Evolutionary conservation across 176 grass and related monocot genomes (phyloP), one percentile per base, ranked within the genome.

Genomic region (Zoysia pacifica): DNA sequence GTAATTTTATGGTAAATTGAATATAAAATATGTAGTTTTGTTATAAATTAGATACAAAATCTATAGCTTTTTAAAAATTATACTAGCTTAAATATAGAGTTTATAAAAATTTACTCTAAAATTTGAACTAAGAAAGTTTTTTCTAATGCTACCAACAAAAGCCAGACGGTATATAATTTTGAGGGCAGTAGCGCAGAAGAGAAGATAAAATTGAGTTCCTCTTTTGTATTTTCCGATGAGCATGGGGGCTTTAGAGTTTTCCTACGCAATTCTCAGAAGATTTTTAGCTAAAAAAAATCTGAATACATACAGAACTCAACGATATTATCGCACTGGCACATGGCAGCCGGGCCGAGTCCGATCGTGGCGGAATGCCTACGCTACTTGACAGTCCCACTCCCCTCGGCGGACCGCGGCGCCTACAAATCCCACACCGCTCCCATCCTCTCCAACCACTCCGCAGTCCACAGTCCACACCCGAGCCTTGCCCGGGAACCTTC

Each of bases 401-500:
- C 28, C 28, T 28, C 28, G 28, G 28, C 28, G 28, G 60, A 1
- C 35, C 28, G 35, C 61, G 4, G 47, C 75, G 47, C 46, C 35
- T 65, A 78, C 36, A 78, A 28, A 28, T 28, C 75, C 45, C 36
- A 0, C 28, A 4, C 18, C 73, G 18, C 54, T 48, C 59, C 59
- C 65, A 58, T 1, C 39, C 39, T 43, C 28, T 28, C 51, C 65
- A 80, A 60, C 52, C 6, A 63, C 50, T 48, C 48, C 65, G 11
- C 38, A 20, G 76, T 52, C 56, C 16, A 1, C 55, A 39, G 3
- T 62, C 59, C 59, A 62, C 48, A 4, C 11, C 51, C 47, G 1
- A 2, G 12, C 48, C 5, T 28, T 48, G 70, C 35, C 4, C 1
- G n/a, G 11, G 86, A 88, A 81, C 68, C 62, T 85, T 89, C 87